phyloP scores from a whole-genome alignment of 1,284 basidiomycete genomes.

The Retiboletus flavoniger region DNA sequence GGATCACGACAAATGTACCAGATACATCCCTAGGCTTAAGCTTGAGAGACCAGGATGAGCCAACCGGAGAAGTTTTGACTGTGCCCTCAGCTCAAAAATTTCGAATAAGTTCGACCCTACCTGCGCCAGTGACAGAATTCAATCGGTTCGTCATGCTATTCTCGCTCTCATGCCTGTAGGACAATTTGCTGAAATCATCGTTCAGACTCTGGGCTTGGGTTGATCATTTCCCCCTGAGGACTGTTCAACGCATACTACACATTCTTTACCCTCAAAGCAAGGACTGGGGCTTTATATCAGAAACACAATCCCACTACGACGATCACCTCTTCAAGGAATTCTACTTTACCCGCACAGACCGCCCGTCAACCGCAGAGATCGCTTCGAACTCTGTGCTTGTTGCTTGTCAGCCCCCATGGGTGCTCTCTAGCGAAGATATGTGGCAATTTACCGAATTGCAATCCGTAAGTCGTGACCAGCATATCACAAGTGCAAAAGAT shows the following conservation, averaged over 20 bases:
- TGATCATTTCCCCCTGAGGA: slow-evolving; percentile 41
- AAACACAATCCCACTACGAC: slow-evolving; percentile 34
- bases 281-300: slow-evolving; percentile 34
- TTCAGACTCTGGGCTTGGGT: slow-evolving; percentile 43
- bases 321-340: slow-evolving; percentile 37
- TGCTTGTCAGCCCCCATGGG: slow-evolving; percentile 50
- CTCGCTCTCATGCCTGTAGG: neutral
- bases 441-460: slow-evolving; percentile 38
- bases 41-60: slow-evolving; percentile 28
- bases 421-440: slow-evolving; percentile 42
- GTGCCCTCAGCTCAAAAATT: slow-evolving; percentile 37
- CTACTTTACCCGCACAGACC: slow-evolving; percentile 36
- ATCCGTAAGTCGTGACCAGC: slow-evolving; percentile 30
- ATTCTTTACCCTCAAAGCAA: slow-evolving; percentile 37
- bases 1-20: slow-evolving; percentile 32
- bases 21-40: slow-evolving; percentile 29
- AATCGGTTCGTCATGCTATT: slow-evolving; percentile 24
- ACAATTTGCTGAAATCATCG: neutral
- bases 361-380: slow-evolving; percentile 23
- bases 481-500: neutral
- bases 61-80: slow-evolving; percentile 30
- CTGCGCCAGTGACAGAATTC: slow-evolving; percentile 36
- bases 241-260: slow-evolving; percentile 45
- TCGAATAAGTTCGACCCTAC: slow-evolving; percentile 24
- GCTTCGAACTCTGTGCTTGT: slow-evolving; percentile 38